Conservation (phyloP, 2,329 filamentous ascomycete genomes). For the Pyricularia grisea region DNA sequence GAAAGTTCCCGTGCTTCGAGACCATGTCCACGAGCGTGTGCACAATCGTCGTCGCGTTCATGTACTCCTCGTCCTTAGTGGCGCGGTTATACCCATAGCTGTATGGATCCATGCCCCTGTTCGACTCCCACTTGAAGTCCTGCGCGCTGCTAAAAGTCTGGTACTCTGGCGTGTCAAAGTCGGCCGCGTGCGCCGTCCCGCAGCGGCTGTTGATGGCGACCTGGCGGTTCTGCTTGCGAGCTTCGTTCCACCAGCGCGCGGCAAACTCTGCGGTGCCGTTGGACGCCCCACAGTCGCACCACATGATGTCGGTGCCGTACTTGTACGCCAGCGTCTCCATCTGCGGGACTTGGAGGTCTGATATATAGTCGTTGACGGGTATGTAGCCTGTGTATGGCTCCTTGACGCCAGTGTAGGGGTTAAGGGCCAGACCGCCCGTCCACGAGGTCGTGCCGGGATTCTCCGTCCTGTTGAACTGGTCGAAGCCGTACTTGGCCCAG, state of each 20-base stretch:
- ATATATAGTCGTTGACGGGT: conserved; percentile 28
- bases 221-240: conserved; percentile 29
- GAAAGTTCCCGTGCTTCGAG: conserved; percentile 45
- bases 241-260: conserved; percentile 29
- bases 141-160: conserved; percentile 37
- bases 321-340: conserved; percentile 33
- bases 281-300: conserved; percentile 36
- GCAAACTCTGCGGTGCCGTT: conserved; percentile 32
- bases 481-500: conserved; percentile 32
- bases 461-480: conserved; percentile 15
- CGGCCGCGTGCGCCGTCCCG: conserved; percentile 35
- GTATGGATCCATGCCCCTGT: conserved; percentile 50
- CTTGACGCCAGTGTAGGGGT: conserved; percentile 29
- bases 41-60: conserved; percentile 40
- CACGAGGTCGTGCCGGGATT: conserved; percentile 20
- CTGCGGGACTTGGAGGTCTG: conserved; percentile 33
- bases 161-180: conserved; percentile 55
- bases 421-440: conserved; percentile 26
- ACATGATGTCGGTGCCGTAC: conserved; percentile 37
- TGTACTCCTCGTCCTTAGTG: conserved; percentile 36
- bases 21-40: conserved; percentile 40
- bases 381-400: conserved; percentile 33
- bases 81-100: conserved; percentile 50
- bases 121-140: conserved; percentile 49
- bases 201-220: conserved; percentile 49